Percentiles rank a stretch among this genome's conserved stretches.
These are phyloP conservation scores for Oldenlandia corymbosa DNA, from an alignment of 257 asterid species.

Conservation along the genomic window DNA sequence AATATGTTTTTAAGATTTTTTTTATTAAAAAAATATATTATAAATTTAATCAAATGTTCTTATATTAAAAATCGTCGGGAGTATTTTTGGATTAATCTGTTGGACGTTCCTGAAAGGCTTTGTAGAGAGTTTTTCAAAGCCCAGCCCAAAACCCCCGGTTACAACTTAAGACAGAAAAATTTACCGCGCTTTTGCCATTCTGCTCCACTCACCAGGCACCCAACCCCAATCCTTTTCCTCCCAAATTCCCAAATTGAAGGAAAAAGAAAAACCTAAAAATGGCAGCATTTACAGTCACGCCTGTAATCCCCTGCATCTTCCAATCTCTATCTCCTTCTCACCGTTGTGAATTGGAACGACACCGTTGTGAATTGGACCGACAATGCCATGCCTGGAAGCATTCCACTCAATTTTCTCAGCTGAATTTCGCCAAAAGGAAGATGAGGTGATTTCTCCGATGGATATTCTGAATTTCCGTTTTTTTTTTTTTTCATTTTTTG, in stretches of 20 bases:
- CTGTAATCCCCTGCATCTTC: conserved; percentile 24
- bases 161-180: neutral
- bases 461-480: neutral
- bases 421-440: conserved; percentile 33
- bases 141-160: conserved; percentile 1
- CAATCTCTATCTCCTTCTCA: conserved; percentile 22
- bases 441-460: conserved; percentile 33
- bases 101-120: neutral
- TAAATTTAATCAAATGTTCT: no score
- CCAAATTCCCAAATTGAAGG: neutral
- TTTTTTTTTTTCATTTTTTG: no score
- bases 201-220: no score
- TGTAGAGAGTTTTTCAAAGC: neutral
- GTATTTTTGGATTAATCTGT: no score
- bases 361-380: conserved; percentile 19
- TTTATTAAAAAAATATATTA: no score
- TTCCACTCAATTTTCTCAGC: conserved; percentile 22
- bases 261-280: conserved; percentile 3
- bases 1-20: no score
- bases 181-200: conserved; percentile 5
- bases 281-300: conserved; percentile 20
- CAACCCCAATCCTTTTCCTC: conserved; percentile 2
- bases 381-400: conserved; percentile 21
- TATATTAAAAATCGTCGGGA: no score
- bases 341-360: conserved; percentile 26